Evolutionary conservation across 768 basidiomycete species (phyloP).

Genomic region (Cystofilobasidium macerans): DNA sequence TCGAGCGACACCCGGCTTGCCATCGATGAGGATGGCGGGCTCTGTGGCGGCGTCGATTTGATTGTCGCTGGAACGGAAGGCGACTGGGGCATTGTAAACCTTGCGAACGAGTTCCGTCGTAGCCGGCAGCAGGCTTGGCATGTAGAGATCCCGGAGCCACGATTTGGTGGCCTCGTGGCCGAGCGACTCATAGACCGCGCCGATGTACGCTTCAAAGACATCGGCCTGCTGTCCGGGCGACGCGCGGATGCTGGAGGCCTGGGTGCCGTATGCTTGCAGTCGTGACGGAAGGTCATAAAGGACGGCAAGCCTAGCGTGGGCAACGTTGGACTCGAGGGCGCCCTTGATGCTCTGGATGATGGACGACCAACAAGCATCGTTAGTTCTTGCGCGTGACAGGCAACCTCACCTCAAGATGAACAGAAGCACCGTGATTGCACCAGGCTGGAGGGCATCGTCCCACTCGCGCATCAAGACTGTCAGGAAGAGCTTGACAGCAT

Average conservation of each 20-base stretch:
- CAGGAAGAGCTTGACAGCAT: neutral
- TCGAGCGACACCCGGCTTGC: neutral
- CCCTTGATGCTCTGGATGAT: neutral
- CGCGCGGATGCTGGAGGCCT: neutral
- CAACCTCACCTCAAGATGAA: neutral
- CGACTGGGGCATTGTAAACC: neutral
- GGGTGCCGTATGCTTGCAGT: neutral
- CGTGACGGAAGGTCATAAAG: neutral
- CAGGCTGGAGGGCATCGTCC: neutral
- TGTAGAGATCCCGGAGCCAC: neutral
- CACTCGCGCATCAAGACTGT: neutral
- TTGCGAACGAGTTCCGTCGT: neutral
- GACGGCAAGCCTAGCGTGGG: neutral
- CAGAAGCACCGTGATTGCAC: neutral
- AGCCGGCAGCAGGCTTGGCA: too few relatives aligned
- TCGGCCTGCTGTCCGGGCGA: slow-evolving; percentile 6
- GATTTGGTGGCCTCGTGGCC: neutral
- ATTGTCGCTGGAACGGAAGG: neutral
- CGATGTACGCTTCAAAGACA: neutral
- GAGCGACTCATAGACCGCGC: neutral
- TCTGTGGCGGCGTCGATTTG: neutral
- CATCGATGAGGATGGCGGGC: neutral
- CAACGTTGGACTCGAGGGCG: neutral
- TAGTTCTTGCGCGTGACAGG: too few relatives aligned
- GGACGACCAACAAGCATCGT: too few relatives aligned